These are phyloP conservation scores for Galerina marginata DNA, from an alignment of 768 basidiomycete genomes.

Conservation along the genomic window DNA sequence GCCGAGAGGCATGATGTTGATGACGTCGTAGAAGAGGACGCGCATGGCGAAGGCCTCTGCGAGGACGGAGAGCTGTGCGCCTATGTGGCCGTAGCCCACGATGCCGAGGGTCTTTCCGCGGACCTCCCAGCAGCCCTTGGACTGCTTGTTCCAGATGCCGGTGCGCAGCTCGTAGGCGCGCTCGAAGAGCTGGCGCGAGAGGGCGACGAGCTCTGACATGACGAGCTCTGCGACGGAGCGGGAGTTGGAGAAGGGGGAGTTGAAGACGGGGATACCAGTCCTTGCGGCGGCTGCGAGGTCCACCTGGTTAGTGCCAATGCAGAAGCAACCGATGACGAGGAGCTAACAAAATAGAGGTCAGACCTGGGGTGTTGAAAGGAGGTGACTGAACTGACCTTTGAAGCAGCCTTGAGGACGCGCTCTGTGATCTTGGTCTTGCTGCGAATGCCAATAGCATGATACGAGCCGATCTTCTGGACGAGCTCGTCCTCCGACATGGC, in stretches of 20 bases:
- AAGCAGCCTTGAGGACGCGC: conserved; percentile 83
- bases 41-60: conserved; percentile 96
- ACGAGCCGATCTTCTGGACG: conserved; percentile 76
- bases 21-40: conserved; percentile 93
- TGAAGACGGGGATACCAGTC: conserved; percentile 96
- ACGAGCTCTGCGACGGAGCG: conserved; percentile 99
- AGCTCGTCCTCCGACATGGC: conserved; percentile 95
- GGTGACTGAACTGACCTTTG: conserved; percentile 58
- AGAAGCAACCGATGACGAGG: conserved; percentile 97
- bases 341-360: conserved; percentile 56
- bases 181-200: conserved; percentile 93
- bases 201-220: conserved; percentile 89
- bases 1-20: conserved; percentile 98
- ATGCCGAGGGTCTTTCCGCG: conserved; percentile 98
- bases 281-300: conserved; percentile 83
- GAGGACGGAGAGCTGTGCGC: conserved; percentile 94
- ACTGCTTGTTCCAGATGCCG: conserved; percentile 98
- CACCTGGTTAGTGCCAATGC: conserved; percentile 99
- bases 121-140: conserved; percentile 97
- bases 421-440: conserved; percentile 97
- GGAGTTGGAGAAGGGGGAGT: conserved; percentile 98
- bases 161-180: conserved; percentile 85
- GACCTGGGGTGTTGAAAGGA: neutral
- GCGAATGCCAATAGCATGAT: conserved; percentile 96
- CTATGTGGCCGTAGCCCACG: conserved; percentile 98